phyloP scores from a whole-genome alignment of 345 rosid genomes.

The Populus alba region DNA sequence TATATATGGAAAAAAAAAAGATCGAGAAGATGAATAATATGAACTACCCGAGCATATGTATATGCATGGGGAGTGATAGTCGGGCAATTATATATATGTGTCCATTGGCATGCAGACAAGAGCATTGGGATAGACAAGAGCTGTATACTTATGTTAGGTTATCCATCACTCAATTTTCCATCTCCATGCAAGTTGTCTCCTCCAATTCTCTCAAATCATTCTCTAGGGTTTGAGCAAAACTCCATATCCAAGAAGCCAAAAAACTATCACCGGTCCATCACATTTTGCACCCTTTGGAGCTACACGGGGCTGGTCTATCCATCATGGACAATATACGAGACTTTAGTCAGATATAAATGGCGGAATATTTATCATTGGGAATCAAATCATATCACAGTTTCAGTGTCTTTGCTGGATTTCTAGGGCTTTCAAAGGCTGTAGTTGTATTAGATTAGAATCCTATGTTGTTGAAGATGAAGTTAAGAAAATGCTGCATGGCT shows the following conservation, averaged over 20 bases:
- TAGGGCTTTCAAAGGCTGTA: not conserved
- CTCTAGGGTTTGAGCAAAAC: constrained; percentile 37
- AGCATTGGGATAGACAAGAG: constrained; percentile 42
- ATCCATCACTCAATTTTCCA: constrained; percentile 17
- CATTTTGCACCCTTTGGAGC: constrained; percentile 14
- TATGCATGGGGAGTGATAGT: not conserved
- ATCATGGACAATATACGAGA: not conserved
- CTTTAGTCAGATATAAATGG: not conserved
- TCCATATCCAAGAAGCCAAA: constrained; percentile 37
- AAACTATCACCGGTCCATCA: constrained; percentile 9
- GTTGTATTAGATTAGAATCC: constrained; percentile 21
- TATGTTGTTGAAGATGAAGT: constrained; percentile 14
- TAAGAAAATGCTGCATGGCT: not conserved
- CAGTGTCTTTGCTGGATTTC: not conserved
- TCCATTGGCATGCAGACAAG: constrained; percentile 42
- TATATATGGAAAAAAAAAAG: no score
- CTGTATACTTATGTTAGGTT: constrained; percentile 43
- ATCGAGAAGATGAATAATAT: no score
- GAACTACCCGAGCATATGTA: no score
- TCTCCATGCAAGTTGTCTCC: constrained; percentile 41
- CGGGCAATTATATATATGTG: constrained; percentile 27
- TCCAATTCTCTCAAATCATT: not conserved
- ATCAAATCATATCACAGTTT: constrained; percentile 4
- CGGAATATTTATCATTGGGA: not conserved
- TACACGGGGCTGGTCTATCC: constrained; percentile 1